Evolutionary conservation across 2,329 filamentous ascomycete species (phyloP), one percentile per base, ranked within the genome.

Genomic region (Fusarium caatingaense): DNA sequence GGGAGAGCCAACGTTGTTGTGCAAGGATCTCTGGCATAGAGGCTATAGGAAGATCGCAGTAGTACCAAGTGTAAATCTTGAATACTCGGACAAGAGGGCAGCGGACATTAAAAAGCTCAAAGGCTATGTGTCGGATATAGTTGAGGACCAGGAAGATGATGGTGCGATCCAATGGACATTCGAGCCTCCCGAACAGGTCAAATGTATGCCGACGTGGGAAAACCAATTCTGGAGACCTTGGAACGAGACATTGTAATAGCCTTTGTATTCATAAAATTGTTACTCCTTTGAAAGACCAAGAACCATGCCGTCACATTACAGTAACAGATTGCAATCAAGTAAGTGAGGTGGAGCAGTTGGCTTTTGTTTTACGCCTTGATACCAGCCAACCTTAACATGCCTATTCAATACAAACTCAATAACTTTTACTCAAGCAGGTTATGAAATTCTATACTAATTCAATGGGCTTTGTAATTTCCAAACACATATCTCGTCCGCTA

Each of bases 1-100:
- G 65, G 86, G 86, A 5, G 87, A 89, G 73, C 85, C 87, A 3
- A 81, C 83, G 56, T 72, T 88, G 13, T 85, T 89, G 45, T 86
- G 84, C 66, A 89, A 88, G 61, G 87, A 89, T 65, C 59, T 89
- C 69, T 89, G 87, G 85, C 79, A 71, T 16, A 67, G 74, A 8
- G 85, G 85, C 4, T 82, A 81, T 62, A 80, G 83, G 15, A 86
- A 82, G 69, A 86, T 89, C 64, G 86, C 87, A 0, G 85, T 88
- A 1, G 80, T 89, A 12, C 87, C 87, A 0, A 81, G 80, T 5
- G 82, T 89, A 5, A 88, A 87, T 66, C 75, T 89, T 4, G 86
- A 84, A 62, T 89, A 89, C 71, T 81, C 81, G 6, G 78, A 87
- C 64, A 80, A 83, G 3, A 78, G 77, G 6, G 83, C 80, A 2